Conservation (phyloP, 2,329 filamentous ascomycete species). For the Colletotrichum sp. region DNA sequence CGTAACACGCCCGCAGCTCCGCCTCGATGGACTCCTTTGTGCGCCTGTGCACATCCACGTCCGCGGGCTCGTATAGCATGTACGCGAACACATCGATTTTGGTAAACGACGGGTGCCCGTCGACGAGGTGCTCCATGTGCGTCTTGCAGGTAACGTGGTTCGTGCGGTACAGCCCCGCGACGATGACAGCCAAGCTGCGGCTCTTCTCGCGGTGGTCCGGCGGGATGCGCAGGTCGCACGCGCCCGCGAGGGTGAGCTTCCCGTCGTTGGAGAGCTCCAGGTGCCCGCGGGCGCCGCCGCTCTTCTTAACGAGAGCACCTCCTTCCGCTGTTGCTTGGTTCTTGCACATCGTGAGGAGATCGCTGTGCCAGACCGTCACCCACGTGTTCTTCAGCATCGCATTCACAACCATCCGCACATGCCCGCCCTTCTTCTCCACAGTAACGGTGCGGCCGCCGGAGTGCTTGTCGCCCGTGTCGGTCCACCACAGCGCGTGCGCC, state of each 20-base stretch:
- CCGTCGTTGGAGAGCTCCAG: slow-evolving; percentile 20
- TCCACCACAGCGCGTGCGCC: slow-evolving; percentile 18
- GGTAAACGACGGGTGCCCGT: not conserved
- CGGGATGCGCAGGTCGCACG: slow-evolving; percentile 18
- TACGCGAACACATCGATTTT: slow-evolving; percentile 21
- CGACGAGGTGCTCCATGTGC: slow-evolving; percentile 10
- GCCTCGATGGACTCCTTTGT: not conserved
- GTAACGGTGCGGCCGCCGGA: not conserved
- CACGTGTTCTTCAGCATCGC: slow-evolving; percentile 9
- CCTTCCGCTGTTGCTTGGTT: not conserved
- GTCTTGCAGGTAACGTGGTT: slow-evolving; percentile 2
- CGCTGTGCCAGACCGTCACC: slow-evolving; percentile 20
- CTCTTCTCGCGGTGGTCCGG: slow-evolving; percentile 1
- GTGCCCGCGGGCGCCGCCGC: not conserved
- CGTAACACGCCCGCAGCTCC: slow-evolving; percentile 17
- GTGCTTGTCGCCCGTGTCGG: slow-evolving; percentile 13
- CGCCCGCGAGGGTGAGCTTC: slow-evolving; percentile 4
- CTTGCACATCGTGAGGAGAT: slow-evolving; percentile 7
- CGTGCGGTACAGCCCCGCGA: slow-evolving; percentile 19
- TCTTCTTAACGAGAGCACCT: not conserved
- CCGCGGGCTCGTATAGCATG: slow-evolving; percentile 10
- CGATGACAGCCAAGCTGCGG: slow-evolving; percentile 19
- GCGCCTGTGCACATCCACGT: not conserved
- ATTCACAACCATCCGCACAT: not conserved
- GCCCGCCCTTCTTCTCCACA: not conserved